Evolutionary conservation across 495 filamentous ascomycete species (phyloP).

Genomic region (Cercophora newfieldiana): DNA sequence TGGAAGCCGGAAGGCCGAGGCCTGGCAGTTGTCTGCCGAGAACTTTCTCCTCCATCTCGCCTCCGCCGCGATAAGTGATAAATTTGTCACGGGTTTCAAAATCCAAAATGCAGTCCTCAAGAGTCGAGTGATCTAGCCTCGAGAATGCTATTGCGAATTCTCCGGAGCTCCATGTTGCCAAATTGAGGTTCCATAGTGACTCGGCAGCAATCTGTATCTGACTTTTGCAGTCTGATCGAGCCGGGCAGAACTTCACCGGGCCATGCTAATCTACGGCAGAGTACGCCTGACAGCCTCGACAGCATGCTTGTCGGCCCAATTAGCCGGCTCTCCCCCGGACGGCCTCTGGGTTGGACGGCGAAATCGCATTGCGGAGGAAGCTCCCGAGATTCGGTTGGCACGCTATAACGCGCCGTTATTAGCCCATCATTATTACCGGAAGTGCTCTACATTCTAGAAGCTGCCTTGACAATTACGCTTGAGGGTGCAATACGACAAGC

Average conservation of each 20-base stretch:
- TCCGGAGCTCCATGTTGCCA: conserved; percentile 6
- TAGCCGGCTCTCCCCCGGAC: conserved; percentile 35
- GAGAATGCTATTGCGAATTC: conserved; percentile 1
- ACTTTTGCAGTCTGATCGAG: conserved; percentile 17
- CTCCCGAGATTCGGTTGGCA: conserved; percentile 12
- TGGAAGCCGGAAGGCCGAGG: background rate
- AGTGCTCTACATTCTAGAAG: conserved; percentile 17
- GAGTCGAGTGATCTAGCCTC: background rate
- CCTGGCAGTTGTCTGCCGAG: conserved; percentile 15
- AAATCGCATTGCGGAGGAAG: conserved; percentile 25
- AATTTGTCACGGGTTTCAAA: background rate
- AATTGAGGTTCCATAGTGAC: conserved; percentile 13
- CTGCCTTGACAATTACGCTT: conserved; percentile 9
- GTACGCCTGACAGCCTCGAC: conserved; percentile 5
- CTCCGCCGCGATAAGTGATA: conserved; percentile 3
- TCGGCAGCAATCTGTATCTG: conserved; percentile 19
- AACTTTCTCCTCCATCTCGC: too few relatives aligned
- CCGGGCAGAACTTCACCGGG: background rate
- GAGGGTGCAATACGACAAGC: background rate
- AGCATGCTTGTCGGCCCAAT: conserved; percentile 9
- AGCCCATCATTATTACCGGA: conserved; percentile 11
- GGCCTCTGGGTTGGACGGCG: background rate
- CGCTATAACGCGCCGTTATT: conserved; percentile 9
- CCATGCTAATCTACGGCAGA: conserved; percentile 22
- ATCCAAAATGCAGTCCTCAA: background rate